Conservation (phyloP, 2,329 filamentous ascomycete species). For the Neobulgaria alba region DNA sequence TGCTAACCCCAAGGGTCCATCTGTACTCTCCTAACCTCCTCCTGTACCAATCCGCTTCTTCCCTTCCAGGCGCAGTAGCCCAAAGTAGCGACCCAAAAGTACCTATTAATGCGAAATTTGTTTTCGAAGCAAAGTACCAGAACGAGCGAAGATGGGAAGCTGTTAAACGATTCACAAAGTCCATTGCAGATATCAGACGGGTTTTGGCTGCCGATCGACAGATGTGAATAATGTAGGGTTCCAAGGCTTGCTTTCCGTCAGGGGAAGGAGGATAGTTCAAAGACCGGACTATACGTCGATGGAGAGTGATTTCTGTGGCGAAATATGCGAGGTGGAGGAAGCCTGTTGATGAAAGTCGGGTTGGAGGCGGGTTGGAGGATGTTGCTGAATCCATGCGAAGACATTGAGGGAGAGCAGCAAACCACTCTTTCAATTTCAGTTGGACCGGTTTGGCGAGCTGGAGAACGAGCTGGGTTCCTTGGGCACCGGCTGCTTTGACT, state of each 20-base stretch:
- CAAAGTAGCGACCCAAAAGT: conserved; percentile 87
- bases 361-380: conserved; percentile 30
- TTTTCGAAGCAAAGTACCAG: conserved; percentile 84
- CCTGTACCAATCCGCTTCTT: conserved; percentile 91
- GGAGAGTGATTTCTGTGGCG: conserved; percentile 86
- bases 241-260: conserved; percentile 38
- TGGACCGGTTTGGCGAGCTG: conserved; percentile 74
- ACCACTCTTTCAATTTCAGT: conserved; percentile 77
- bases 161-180: conserved; percentile 88
- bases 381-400: conserved; percentile 53
- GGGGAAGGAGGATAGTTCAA: conserved; percentile 40
- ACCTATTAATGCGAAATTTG: conserved; percentile 89
- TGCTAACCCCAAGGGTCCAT: conserved; percentile 86
- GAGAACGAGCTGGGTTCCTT: conserved; percentile 65
- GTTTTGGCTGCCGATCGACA: conserved; percentile 92
- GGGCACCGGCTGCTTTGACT: conserved; percentile 55
- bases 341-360: conserved; percentile 43
- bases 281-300: conserved; percentile 82
- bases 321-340: conserved; percentile 90
- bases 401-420: conserved; percentile 51
- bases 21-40: conserved; percentile 79
- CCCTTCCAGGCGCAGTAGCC: conserved; percentile 76
- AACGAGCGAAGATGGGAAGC: conserved; percentile 82
- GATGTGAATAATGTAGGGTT: conserved; percentile 82
- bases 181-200: conserved; percentile 89